A percentile compares a stretch with the other conserved stretches of the same genome.
These are phyloP conservation scores for Gryganskiella cystojenkinii DNA, from an alignment of 192 early-diverging fungal genomes.

Conservation along the genomic window DNA sequence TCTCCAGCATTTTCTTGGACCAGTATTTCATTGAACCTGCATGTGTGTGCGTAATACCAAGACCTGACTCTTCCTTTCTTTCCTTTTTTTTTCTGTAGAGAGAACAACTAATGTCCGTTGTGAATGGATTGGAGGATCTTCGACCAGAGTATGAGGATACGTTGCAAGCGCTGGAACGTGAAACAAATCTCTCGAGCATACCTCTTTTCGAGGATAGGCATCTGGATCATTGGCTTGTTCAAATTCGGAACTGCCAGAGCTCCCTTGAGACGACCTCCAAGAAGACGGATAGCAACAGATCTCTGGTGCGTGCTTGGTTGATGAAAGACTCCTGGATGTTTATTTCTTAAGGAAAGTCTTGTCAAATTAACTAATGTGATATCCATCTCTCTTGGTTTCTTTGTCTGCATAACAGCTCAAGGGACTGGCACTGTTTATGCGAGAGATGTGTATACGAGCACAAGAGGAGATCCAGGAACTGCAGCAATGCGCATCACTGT, in stretches of 20 bases:
- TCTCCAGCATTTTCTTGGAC: too few species aligned
- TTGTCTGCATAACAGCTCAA: too few species aligned
- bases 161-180: conserved; percentile 9
- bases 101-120: conserved; percentile 15
- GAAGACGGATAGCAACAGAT: background rate
- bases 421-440: background rate
- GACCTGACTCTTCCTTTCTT: background rate
- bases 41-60: too few species aligned
- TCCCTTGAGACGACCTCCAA: background rate
- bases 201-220: conserved; percentile 11
- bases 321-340: background rate
- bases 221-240: conserved; percentile 15
- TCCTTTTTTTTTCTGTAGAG: conserved; percentile 12
- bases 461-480: conserved; percentile 13
- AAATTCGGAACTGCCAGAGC: conserved; percentile 17
- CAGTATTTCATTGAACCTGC: too few species aligned
- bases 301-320: conserved; percentile 9
- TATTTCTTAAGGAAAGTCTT: too few species aligned
- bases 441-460: background rate
- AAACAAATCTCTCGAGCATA: conserved; percentile 4
- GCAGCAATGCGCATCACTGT: background rate
- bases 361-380: too few species aligned
- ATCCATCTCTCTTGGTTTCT: too few species aligned
- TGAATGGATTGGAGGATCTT: conserved; percentile 2
- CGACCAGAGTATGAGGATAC: conserved; percentile 7